Base-by-base conservation (phyloP, 257 asterid species). In the Coffea eugenioides region DNA sequence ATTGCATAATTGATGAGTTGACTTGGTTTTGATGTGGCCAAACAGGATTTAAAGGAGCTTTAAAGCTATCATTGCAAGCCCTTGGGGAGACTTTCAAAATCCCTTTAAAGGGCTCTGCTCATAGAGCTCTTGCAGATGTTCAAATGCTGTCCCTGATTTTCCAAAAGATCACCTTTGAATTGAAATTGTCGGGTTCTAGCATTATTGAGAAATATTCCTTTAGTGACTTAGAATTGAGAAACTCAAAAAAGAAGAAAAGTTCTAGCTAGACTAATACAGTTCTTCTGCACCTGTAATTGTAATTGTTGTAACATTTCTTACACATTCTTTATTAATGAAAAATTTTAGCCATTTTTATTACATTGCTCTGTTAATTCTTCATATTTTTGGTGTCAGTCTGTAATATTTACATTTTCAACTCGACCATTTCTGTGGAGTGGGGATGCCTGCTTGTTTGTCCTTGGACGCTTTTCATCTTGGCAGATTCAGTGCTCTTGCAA, bases 111-210 rank as follows among this genome's bases (percentile, higher is more conserved):
- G 97, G 97, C 59, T 74, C 88, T 52, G 94, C 97, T 6, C 98
- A 95, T 77, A 88, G 99, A 84, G 99, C 99, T 14, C 82, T 92
- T 52, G 86, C 91, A 9, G 99, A 94, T 65, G 99, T 92, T 70
- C 90, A 88, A 82, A 48, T 87, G 16, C 81, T 96, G 72, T 87
- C 99, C 6, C 68, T 89, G 78, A 81, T 96, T 83, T 92, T 94
- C 10, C 98, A 92, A 73, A 87, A 88, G 78, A 73, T 96, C 77
- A 91, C 97, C 9, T 85, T 74, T 73, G 94, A 91, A 46, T 80
- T 91, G 85, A 88, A 92, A 79, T 56, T 90, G 65, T 80, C 95
- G 0, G 41, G 88, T 69, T 74, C 93, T 31, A 88, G 84, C 67
- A 87, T 94, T 43, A 84, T 96, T 77, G 80, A 86, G 64, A 82